phyloP scores from a whole-genome alignment of 257 asterid genomes.

The Plantago elongata region DNA sequence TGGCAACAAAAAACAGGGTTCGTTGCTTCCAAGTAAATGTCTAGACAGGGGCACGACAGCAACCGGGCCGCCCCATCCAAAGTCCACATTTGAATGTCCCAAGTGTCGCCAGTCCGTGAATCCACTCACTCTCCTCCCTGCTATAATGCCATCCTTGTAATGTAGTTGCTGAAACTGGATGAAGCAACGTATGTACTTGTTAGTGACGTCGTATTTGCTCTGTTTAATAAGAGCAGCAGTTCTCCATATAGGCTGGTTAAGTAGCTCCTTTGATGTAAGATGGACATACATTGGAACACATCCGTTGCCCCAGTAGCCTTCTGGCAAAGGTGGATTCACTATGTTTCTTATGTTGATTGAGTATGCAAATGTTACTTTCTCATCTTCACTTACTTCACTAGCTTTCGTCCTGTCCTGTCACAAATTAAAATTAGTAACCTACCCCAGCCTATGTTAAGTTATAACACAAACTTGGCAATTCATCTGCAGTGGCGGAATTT shows the following conservation, averaged over 20 bases:
- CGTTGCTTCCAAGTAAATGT: conserved; percentile 60
- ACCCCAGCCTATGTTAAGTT: not conserved
- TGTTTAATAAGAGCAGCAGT: conserved; percentile 54
- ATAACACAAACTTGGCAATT: no score
- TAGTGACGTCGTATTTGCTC: conserved; percentile 53
- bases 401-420: conserved; percentile 45
- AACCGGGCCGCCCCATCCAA: conserved; percentile 83
- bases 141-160: conserved; percentile 50
- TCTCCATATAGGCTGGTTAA: conserved; percentile 51
- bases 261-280: conserved; percentile 46
- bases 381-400: conserved; percentile 27
- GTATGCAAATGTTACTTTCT: conserved; percentile 64
- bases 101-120: conserved; percentile 93
- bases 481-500: no score
- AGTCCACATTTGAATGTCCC: conserved; percentile 87
- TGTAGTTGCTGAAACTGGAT: conserved; percentile 72
- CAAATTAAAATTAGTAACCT: not conserved
- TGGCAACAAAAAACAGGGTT: conserved; percentile 75
- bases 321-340: conserved; percentile 53
- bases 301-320: conserved; percentile 86
- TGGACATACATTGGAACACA: conserved; percentile 79
- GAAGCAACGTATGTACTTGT: conserved; percentile 53
- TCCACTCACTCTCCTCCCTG: conserved; percentile 62
- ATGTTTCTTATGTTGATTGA: conserved; percentile 55
- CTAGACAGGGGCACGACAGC: conserved; percentile 63